Evolutionary conservation across 345 rosid genomes (phyloP).

Genomic region (Euphorbia peplus): DNA sequence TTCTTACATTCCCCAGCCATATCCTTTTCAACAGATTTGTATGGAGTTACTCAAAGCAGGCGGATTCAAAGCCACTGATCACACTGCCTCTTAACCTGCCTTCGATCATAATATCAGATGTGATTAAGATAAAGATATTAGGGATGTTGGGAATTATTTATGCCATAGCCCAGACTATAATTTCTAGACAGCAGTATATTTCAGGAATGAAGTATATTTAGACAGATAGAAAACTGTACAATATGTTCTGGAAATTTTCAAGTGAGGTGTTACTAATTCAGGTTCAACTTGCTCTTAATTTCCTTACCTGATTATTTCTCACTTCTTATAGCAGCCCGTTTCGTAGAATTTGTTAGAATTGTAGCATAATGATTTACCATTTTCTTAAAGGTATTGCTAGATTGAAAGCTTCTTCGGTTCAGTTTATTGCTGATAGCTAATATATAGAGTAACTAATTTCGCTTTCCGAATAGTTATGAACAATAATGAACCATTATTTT

Average conservation of each 20-base stretch:
- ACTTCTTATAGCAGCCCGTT: slow-evolving; percentile 19
- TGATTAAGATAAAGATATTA: slow-evolving; percentile 74
- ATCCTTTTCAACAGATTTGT: slow-evolving; percentile 82
- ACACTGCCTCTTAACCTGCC: slow-evolving; percentile 91
- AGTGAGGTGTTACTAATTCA: slow-evolving; percentile 28
- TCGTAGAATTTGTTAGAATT: not conserved
- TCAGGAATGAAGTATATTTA: slow-evolving; percentile 93
- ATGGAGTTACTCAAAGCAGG: slow-evolving; percentile 77
- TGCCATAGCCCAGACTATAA: slow-evolving; percentile 67
- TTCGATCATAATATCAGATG: slow-evolving; percentile 73
- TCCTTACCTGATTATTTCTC: not conserved
- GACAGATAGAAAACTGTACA: slow-evolving; percentile 28
- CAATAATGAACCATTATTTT: too few species aligned
- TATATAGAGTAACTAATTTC: too few species aligned
- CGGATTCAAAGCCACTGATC: slow-evolving; percentile 61
- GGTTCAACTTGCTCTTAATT: slow-evolving; percentile 14
- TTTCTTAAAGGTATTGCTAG: too few species aligned
- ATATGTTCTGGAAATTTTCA: slow-evolving; percentile 37
- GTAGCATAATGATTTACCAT: too few species aligned
- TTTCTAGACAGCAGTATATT: slow-evolving; percentile 92
- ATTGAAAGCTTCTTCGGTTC: too few species aligned
- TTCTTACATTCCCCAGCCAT: slow-evolving; percentile 89
- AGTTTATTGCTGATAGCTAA: too few species aligned
- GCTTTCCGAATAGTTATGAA: too few species aligned
- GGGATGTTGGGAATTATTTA: slow-evolving; percentile 83